These are phyloP conservation scores for Melaleuca alternifolia DNA, from an alignment of 345 rosid genomes.

Conservation along the genomic window DNA sequence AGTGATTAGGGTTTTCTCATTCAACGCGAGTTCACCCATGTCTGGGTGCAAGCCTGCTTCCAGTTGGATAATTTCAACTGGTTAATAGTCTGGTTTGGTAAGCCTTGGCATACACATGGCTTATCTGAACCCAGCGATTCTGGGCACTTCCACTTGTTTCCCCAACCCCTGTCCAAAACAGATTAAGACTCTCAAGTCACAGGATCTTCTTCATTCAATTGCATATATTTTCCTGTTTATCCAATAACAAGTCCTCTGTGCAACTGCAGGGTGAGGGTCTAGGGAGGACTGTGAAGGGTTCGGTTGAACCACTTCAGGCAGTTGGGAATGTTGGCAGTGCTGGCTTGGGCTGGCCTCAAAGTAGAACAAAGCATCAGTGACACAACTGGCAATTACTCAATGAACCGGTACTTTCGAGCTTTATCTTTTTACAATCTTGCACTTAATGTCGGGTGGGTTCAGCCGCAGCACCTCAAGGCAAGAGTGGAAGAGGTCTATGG, in stretches of 20 bases:
- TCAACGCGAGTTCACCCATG: not conserved
- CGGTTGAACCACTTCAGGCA: constrained; percentile 55
- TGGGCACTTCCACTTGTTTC: not conserved
- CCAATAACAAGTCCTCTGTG: not conserved
- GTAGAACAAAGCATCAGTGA: constrained; percentile 16
- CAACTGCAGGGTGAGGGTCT: constrained; percentile 64
- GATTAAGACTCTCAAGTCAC: not conserved
- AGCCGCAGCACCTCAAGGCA: not conserved
- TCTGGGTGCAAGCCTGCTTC: not conserved
- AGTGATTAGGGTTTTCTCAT: not conserved
- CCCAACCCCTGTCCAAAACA: not conserved
- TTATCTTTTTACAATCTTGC: not conserved
- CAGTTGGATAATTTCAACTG: not conserved
- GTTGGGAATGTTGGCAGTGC: constrained; percentile 65
- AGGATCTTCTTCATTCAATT: not conserved
- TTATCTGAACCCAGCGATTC: not conserved
- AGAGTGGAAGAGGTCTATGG: not conserved
- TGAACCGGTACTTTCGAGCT: not conserved
- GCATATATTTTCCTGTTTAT: not conserved
- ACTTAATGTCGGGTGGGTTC: not conserved
- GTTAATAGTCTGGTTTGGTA: not conserved
- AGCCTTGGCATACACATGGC: not conserved
- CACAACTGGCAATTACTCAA: not conserved
- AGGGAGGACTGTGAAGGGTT: constrained; percentile 51
- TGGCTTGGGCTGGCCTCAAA: constrained; percentile 65